Base-by-base conservation (phyloP, 257 asterid species). In the Penstemon barbatus region DNA sequence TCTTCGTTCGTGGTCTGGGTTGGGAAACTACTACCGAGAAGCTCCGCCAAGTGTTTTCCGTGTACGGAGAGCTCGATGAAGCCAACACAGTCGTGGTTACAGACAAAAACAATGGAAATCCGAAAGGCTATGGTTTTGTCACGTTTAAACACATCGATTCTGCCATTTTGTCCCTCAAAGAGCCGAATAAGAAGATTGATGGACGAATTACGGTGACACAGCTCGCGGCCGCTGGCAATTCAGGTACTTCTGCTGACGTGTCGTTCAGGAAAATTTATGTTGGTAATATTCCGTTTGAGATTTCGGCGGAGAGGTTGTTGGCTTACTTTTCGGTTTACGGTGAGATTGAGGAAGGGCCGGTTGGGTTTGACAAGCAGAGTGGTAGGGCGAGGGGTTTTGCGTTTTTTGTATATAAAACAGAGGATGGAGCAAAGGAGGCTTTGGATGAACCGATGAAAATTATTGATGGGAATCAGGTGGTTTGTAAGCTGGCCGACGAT, bases 291-390 rank as follows among this genome's bases (percentile, higher is more conserved):
- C 99, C 99, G 0, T 93, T 90, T 65, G 97, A 93, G 82, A 88
- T 93, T 51, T 61, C 87, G 4, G 85, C 95, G 0, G 99, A 93
- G 80, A 87, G 90, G 77, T 45, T 93, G 66, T 77, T 93, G 86
- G 61, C 75, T 63, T 86, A 83, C 38, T 93, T 93, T 61, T 76
- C 97, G 0, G 83, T 75, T 73, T 93, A 75, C 43, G 97, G 99
- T 43, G 99, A 93, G 75, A 90, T 93, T 68, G 99, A 93, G 85
- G 99, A 93, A 73, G 99, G 99, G 61, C 99, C 97, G 0, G 62
- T 93, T 48, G 99, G 99, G 65, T 93, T 93, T 69, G 99, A 93
- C 77, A 93, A 93, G 84, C 99, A 93, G 85, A 81, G 88, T 57
- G 99, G 99, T 3, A 93, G 90, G 78, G 90, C 88, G 0, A 90